phyloP scores from a whole-genome alignment of 306 rosid species.

The Sophora flavescens region DNA sequence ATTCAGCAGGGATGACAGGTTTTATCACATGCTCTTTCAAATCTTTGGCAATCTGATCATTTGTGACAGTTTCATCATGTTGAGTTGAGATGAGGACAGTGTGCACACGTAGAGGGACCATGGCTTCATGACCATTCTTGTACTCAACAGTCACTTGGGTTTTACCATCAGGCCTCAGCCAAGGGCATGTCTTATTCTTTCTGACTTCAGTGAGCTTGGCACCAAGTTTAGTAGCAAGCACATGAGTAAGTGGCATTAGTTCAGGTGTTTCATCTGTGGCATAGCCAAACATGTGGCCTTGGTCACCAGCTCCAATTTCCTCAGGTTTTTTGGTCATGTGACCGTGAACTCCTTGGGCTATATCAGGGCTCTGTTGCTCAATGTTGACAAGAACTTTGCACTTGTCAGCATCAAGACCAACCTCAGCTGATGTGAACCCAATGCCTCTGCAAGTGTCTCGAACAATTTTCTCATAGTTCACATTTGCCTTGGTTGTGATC shows the following conservation, averaged over 20 bases:
- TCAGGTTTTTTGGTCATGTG: slow-evolving; percentile 79
- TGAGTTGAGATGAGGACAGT: slow-evolving; percentile 85
- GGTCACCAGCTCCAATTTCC: slow-evolving; percentile 89
- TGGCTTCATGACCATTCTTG: slow-evolving; percentile 75
- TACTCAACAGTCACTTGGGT: slow-evolving; percentile 91
- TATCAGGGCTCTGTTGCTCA: slow-evolving; percentile 85
- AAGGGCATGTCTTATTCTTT: slow-evolving; percentile 75
- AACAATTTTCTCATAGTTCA: slow-evolving; percentile 82
- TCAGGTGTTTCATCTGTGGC: slow-evolving; percentile 84
- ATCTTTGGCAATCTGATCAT: slow-evolving; percentile 69
- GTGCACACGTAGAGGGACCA: slow-evolving; percentile 83
- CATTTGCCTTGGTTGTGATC: slow-evolving; percentile 80
- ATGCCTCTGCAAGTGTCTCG: slow-evolving; percentile 81
- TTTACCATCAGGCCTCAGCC: slow-evolving; percentile 88
- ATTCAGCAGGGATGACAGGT: slow-evolving; percentile 71
- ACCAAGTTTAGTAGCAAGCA: slow-evolving; percentile 81
- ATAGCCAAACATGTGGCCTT: slow-evolving; percentile 90
- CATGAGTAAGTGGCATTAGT: slow-evolving; percentile 84
- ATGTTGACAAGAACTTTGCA: slow-evolving; percentile 86
- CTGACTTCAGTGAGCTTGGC: slow-evolving; percentile 85
- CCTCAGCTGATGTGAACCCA: slow-evolving; percentile 73
- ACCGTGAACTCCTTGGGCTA: slow-evolving; percentile 85
- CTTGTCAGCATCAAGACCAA: slow-evolving; percentile 82
- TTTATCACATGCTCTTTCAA: slow-evolving; percentile 84
- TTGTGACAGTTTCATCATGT: slow-evolving; percentile 72